Percentiles rank a stretch among this genome's conserved stretches.
Conservation (phyloP, 1,284 basidiomycete species). For the Fomitopsis schrenkii region DNA sequence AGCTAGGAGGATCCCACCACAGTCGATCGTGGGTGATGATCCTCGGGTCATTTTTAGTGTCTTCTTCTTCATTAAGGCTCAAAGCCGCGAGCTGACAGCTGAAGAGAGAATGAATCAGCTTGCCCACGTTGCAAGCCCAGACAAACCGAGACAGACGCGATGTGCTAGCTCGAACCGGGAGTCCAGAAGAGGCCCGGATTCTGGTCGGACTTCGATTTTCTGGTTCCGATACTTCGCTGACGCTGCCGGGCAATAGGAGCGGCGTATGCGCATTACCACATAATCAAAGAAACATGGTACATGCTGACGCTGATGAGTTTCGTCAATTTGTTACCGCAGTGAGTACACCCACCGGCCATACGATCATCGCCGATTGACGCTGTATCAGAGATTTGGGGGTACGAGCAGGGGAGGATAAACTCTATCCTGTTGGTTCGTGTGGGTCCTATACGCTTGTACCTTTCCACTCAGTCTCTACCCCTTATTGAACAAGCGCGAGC, state of each 20-base stretch:
- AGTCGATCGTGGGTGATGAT: background rate
- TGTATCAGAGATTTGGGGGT: background rate
- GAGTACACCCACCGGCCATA: too few species aligned
- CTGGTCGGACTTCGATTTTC: too few species aligned
- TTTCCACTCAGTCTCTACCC: background rate
- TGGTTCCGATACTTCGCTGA: too few species aligned
- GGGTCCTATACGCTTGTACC: background rate
- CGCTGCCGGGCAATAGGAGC: too few species aligned
- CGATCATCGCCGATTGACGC: background rate
- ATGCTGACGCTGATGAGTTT: too few species aligned
- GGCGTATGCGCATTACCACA: too few species aligned
- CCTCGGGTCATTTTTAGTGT: background rate
- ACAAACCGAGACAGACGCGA: background rate
- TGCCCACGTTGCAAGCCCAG: background rate
- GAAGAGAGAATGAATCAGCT: background rate
- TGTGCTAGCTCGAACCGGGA: background rate
- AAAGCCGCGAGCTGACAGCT: background rate
- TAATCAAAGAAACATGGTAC: too few species aligned
- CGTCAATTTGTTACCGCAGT: too few species aligned
- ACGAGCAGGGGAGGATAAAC: background rate
- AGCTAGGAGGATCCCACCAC: background rate
- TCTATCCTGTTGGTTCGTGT: background rate
- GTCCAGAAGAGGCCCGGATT: too few species aligned
- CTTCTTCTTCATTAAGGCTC: background rate
- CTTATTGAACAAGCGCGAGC: background rate